Evolutionary conservation across 441 rosid species (phyloP), one percentile per base, ranked within the genome.

Genomic region (Flueggea neowawraea): DNA sequence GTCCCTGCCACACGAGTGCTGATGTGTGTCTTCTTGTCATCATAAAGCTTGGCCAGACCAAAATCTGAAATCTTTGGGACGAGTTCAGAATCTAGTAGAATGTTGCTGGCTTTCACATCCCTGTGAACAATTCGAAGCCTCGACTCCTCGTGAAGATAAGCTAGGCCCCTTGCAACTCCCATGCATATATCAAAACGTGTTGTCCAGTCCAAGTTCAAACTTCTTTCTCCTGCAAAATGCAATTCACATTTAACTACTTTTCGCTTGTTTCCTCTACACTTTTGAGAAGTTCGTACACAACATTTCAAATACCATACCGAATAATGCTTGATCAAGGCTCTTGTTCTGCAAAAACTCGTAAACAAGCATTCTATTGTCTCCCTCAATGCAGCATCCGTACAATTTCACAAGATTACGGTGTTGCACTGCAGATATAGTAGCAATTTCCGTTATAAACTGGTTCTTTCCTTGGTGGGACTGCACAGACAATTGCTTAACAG

Each of bases 111-210:
- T 76, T 88, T 84, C 62, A 88, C 88, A 78, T 90, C 97, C 60
- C 93, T 75, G 32, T 91, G 91, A 9, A 90, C 86, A 55, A 90
- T 86, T 55, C 83, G 77, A 16, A 72, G 75, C 78, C 80, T 84
- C 13, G 88, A 86, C 66, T 91, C 97, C 71, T 88, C 90, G 3
- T 86, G 91, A 67, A 91, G 87, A 76, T 91, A 86, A 32, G 88
- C 82, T 57, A 91, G 71, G 11, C 95, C 91, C 71, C 86, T 84
- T 44, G 90, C 89, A 45, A 78, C 69, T 67, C 88, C 91, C 61
- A 86, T 15, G 65, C 90, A 86, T 55, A 91, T 78, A 44, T 77
- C 73, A 4, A 62, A 83, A 13, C 87, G 86, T 6, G 80, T 75
- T 31, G 83, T 54, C 84, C 85, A 84, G 45, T 78, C 75, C 0